Percentiles rank a stretch among this genome's conserved stretches.
Conservation (phyloP, 1,284 basidiomycete species). For the Sphaerobolus stellatus region DNA sequence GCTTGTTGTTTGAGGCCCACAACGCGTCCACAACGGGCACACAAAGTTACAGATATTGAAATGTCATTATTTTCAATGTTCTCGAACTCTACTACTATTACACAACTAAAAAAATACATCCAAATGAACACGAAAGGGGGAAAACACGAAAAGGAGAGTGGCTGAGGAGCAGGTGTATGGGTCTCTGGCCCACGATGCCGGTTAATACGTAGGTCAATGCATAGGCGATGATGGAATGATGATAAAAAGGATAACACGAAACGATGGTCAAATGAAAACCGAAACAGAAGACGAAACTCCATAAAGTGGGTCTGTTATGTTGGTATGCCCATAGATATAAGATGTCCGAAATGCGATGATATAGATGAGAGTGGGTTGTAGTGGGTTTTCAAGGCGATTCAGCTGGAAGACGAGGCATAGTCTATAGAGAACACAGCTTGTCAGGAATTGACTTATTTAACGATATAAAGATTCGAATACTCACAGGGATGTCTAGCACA, state of each 20-base stretch:
- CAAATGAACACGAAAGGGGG: too few relatives aligned
- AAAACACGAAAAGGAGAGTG: too few relatives aligned
- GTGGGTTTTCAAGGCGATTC: slow-evolving; percentile 3
- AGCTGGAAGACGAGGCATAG: not conserved
- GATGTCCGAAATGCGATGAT: not conserved
- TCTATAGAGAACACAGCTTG: not conserved
- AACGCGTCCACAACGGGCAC: too few relatives aligned
- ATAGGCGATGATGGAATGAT: not conserved
- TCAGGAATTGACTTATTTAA: not conserved
- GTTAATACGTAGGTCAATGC: too few relatives aligned
- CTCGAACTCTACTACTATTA: too few relatives aligned
- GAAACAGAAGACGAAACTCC: not conserved
- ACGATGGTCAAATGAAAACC: not conserved
- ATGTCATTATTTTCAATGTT: too few relatives aligned
- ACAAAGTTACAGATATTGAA: too few relatives aligned
- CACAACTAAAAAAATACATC: too few relatives aligned
- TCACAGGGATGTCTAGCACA: slow-evolving; percentile 2
- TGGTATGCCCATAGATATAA: too few relatives aligned
- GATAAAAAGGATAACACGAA: not conserved
- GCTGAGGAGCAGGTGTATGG: too few relatives aligned
- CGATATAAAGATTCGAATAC: not conserved
- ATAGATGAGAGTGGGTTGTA: not conserved
- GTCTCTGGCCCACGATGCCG: too few relatives aligned
- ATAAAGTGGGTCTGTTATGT: not conserved
- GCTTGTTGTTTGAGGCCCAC: too few relatives aligned